Evolutionary conservation across 345 rosid species (phyloP).

Genomic region (Populus alba): DNA sequence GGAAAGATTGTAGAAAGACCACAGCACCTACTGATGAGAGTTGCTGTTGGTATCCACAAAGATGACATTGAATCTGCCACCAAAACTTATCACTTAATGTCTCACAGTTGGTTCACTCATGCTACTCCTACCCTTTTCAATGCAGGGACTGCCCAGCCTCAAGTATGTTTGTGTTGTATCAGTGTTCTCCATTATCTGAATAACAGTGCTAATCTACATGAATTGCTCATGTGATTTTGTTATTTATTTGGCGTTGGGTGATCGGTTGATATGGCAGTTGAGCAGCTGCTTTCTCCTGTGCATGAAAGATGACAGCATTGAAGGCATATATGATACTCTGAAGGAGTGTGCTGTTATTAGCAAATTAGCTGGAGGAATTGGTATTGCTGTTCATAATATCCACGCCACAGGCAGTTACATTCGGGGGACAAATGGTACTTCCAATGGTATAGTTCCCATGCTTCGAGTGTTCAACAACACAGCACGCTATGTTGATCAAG

Average conservation of each 20-base stretch:
- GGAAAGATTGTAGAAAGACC: constrained; percentile 81
- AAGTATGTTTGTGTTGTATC: constrained; percentile 31
- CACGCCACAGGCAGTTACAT: constrained; percentile 67
- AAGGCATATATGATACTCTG: constrained; percentile 80
- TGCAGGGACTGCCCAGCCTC: constrained; percentile 79
- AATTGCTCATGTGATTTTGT: background rate
- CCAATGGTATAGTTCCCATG: constrained; percentile 78
- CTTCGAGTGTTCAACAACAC: constrained; percentile 70
- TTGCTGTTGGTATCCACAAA: constrained; percentile 75
- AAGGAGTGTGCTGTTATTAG: constrained; percentile 91
- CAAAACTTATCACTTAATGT: constrained; percentile 74
- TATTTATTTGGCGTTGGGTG: background rate
- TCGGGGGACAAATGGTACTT: constrained; percentile 64
- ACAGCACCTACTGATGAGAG: constrained; percentile 93
- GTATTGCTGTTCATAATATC: constrained; percentile 76
- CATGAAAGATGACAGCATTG: constrained; percentile 91
- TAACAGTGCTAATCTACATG: background rate
- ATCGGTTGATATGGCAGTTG: constrained; percentile 43
- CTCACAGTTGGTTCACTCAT: constrained; percentile 91
- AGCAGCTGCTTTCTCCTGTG: constrained; percentile 81
- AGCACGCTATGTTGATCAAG: constrained; percentile 79
- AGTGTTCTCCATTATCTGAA: background rate
- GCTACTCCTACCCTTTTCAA: constrained; percentile 91
- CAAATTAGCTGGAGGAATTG: constrained; percentile 87
- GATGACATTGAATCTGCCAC: constrained; percentile 61